These are phyloP conservation scores for Tylopilus plumbeoviolaceoides DNA, from an alignment of 768 basidiomycete species.

Conservation along the genomic window DNA sequence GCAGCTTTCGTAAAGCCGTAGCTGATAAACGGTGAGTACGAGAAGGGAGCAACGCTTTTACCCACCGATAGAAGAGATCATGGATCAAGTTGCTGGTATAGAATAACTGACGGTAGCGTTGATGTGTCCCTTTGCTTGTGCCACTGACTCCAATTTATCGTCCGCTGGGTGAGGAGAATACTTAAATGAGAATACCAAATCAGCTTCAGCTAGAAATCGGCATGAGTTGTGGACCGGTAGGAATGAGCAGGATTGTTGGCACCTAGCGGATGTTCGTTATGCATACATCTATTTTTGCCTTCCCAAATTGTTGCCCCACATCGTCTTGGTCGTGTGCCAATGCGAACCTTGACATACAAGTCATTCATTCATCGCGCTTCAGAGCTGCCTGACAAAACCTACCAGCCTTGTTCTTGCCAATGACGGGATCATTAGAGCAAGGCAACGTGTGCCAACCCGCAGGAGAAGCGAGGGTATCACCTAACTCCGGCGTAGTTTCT, in stretches of 20 bases:
- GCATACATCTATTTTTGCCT: conserved; percentile 57
- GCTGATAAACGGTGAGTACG: conserved; percentile 32
- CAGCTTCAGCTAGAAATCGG: conserved; percentile 2
- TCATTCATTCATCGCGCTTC: background rate
- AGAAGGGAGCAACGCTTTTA: background rate
- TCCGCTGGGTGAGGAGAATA: conserved; percentile 68
- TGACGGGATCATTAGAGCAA: conserved; percentile 57
- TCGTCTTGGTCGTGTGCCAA: conserved; percentile 70
- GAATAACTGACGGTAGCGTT: conserved; percentile 82
- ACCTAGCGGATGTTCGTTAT: conserved; percentile 78
- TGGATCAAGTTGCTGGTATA: conserved; percentile 81
- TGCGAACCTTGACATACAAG: conserved; percentile 28
- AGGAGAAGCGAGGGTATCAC: conserved; percentile 78
- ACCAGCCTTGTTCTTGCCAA: conserved; percentile 14
- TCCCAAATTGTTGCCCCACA: conserved; percentile 88
- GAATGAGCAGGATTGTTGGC: background rate
- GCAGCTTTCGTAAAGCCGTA: conserved; percentile 90
- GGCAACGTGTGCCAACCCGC: conserved; percentile 91
- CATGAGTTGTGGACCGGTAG: background rate
- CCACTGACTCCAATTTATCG: conserved; percentile 48
- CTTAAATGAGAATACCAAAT: conserved; percentile 56
- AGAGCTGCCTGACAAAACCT: background rate
- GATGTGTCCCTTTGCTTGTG: conserved; percentile 77
- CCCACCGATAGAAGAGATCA: conserved; percentile 72
- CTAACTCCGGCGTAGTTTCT: conserved; percentile 53